Conservation (phyloP, 176 grass and related monocot species). For the Bromus sterilis region DNA sequence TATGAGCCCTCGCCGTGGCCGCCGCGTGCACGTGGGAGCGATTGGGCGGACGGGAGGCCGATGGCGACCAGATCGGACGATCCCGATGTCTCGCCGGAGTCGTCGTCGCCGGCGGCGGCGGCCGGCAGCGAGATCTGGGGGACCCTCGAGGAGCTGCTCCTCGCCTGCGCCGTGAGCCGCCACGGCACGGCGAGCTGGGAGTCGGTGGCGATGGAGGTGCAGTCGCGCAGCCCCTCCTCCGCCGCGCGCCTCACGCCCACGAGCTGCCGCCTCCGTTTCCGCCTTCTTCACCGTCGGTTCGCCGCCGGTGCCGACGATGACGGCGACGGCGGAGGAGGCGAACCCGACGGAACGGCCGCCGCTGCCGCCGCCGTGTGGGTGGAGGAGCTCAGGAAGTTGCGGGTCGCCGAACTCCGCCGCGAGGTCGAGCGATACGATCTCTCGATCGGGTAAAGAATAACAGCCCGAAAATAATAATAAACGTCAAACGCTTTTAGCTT, state of each 20-base stretch:
- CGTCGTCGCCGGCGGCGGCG: background rate
- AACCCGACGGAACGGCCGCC: conserved; percentile 14
- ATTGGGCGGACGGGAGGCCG: conserved; percentile 3
- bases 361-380: conserved; percentile 34
- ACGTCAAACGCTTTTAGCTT: background rate
- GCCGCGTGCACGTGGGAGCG: background rate
- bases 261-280: conserved; percentile 43
- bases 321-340: background rate
- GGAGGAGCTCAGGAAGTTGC: conserved; percentile 69
- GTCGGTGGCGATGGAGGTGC: conserved; percentile 63
- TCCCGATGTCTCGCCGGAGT: conserved; percentile 29
- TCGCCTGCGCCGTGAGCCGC: conserved; percentile 54
- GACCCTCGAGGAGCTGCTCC: conserved; percentile 81
- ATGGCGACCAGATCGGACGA: conserved; percentile 67
- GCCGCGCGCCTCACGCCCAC: conserved; percentile 25
- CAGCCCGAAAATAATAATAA: conserved; percentile 2
- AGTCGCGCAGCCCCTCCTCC: conserved; percentile 31
- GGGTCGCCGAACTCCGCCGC: conserved; percentile 76
- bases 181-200: conserved; percentile 79
- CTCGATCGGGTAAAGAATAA: conserved; percentile 67
- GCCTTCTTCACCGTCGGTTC: conserved; percentile 63
- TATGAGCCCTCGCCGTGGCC: conserved; percentile 8
- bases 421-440: conserved; percentile 83
- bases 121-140: conserved; percentile 73
- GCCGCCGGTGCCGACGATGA: background rate